These are phyloP conservation scores for Aspergillus sp. DNA, from an alignment of 2,329 filamentous ascomycete genomes.

Conservation along the genomic window DNA sequence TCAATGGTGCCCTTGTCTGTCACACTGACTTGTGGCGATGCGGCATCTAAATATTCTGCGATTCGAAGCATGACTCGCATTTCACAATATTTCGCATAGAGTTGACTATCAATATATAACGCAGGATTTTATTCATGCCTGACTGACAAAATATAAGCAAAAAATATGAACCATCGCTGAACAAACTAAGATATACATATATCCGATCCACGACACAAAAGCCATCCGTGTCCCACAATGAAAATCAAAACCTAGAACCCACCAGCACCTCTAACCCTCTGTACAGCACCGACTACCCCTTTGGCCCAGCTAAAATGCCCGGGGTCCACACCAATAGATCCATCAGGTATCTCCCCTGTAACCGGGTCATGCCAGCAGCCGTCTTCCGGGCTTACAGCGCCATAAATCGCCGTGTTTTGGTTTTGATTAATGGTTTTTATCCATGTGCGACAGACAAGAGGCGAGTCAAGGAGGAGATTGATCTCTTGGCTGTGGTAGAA, in stretches of 20 bases:
- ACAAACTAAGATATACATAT: too few relatives aligned
- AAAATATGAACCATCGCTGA: too few relatives aligned
- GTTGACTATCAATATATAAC: too few relatives aligned
- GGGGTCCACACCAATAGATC: slow-evolving; percentile 49
- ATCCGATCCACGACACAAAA: too few relatives aligned
- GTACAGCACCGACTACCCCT: slow-evolving; percentile 54
- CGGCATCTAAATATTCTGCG: too few relatives aligned
- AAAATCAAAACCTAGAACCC: slow-evolving; percentile 40
- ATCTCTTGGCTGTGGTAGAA: slow-evolving; percentile 77
- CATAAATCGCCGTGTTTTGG: slow-evolving; percentile 62
- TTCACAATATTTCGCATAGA: too few relatives aligned
- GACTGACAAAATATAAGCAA: too few relatives aligned
- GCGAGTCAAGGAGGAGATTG: slow-evolving; percentile 69
- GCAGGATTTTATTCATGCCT: too few relatives aligned
- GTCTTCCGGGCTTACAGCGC: slow-evolving; percentile 49
- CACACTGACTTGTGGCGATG: too few relatives aligned
- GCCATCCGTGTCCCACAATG: neutral
- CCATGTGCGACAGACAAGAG: slow-evolving; percentile 58
- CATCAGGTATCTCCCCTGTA: slow-evolving; percentile 44
- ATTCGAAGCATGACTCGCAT: too few relatives aligned
- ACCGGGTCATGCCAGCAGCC: slow-evolving; percentile 58
- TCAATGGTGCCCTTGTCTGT: too few relatives aligned
- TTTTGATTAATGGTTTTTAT: slow-evolving; percentile 58
- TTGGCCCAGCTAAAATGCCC: slow-evolving; percentile 56
- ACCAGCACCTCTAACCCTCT: slow-evolving; percentile 53